A percentile compares a stretch with the other conserved stretches of the same genome.
Evolutionary conservation across 306 rosid genomes (phyloP).

Genomic region (Morella rubra): DNA sequence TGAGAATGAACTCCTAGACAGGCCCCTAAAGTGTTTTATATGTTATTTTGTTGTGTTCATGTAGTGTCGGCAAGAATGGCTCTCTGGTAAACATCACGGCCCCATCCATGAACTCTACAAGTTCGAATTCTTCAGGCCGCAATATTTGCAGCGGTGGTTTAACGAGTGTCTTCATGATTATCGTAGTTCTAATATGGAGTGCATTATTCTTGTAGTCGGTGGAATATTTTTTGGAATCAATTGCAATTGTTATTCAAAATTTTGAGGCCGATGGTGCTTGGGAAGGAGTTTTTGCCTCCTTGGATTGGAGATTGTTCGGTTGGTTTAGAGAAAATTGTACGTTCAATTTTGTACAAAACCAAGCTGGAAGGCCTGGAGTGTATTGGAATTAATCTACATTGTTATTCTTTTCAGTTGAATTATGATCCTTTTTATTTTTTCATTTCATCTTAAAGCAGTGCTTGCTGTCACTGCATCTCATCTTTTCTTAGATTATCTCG

Average conservation of each 20-base stretch:
- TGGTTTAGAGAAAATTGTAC: conserved; percentile 38
- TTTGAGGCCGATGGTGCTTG: conserved; percentile 42
- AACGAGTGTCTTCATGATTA: conserved; percentile 42
- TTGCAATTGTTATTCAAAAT: conserved; percentile 24
- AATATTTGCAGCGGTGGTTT: conserved; percentile 23
- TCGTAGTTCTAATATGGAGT: conserved; percentile 44
- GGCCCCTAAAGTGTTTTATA: background rate
- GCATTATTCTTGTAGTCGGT: conserved; percentile 44
- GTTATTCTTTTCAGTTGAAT: conserved; percentile 31
- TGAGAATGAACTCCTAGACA: background rate
- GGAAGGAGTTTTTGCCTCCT: conserved; percentile 15
- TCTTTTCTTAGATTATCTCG: background rate
- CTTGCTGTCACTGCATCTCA: background rate
- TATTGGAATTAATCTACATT: conserved; percentile 36
- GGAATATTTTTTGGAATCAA: conserved; percentile 13
- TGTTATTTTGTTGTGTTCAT: conserved; percentile 29
- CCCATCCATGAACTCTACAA: conserved; percentile 72
- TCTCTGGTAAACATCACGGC: conserved; percentile 56
- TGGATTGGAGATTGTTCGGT: background rate
- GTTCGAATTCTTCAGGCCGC: conserved; percentile 52
- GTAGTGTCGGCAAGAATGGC: conserved; percentile 67
- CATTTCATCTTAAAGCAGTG: background rate
- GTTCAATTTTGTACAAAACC: conserved; percentile 66
- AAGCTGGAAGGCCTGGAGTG: conserved; percentile 33
- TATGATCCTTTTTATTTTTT: background rate